Evolutionary conservation across 2,329 filamentous ascomycete genomes (phyloP).

Genomic region (Fusarium decemcellulare): DNA sequence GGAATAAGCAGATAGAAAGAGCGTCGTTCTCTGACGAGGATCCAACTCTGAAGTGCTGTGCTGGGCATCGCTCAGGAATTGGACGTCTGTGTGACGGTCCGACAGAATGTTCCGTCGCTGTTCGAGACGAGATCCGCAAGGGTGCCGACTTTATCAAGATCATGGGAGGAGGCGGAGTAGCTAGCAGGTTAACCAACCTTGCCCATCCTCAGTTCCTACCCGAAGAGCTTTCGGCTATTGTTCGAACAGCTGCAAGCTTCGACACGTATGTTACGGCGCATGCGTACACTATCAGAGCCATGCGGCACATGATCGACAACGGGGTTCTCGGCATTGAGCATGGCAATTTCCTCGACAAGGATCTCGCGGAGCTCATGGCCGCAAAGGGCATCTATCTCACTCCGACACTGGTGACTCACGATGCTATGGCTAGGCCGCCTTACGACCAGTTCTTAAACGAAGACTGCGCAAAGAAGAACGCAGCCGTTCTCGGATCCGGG

Average conservation of each 20-base stretch:
- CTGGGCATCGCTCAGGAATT: constrained; percentile 52
- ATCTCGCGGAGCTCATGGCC: constrained; percentile 64
- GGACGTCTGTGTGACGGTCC: constrained; percentile 68
- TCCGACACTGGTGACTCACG: constrained; percentile 67
- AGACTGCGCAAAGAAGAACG: constrained; percentile 62
- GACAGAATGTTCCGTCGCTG: constrained; percentile 64
- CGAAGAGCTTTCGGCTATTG: neutral
- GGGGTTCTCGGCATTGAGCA: constrained; percentile 68
- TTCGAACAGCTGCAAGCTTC: constrained; percentile 57
- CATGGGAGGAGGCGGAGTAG: constrained; percentile 70
- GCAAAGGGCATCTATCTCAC: constrained; percentile 64
- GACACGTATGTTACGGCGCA: constrained; percentile 70
- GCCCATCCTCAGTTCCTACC: constrained; percentile 64
- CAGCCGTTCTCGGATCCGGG: constrained; percentile 62
- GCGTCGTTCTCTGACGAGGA: constrained; percentile 51
- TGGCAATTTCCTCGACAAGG: constrained; percentile 57
- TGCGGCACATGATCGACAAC: constrained; percentile 67
- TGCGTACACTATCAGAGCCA: constrained; percentile 67
- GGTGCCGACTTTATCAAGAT: constrained; percentile 75
- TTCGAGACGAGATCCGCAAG: constrained; percentile 66
- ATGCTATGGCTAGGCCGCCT: constrained; percentile 59
- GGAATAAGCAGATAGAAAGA: too few relatives aligned
- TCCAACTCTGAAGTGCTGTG: constrained; percentile 57
- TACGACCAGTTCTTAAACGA: constrained; percentile 60
- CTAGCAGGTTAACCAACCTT: constrained; percentile 66